A percentile compares a stretch with the other conserved stretches of the same genome.
Conservation (phyloP, 1,139 yeast species). For the Geotrichum fermentans region DNA sequence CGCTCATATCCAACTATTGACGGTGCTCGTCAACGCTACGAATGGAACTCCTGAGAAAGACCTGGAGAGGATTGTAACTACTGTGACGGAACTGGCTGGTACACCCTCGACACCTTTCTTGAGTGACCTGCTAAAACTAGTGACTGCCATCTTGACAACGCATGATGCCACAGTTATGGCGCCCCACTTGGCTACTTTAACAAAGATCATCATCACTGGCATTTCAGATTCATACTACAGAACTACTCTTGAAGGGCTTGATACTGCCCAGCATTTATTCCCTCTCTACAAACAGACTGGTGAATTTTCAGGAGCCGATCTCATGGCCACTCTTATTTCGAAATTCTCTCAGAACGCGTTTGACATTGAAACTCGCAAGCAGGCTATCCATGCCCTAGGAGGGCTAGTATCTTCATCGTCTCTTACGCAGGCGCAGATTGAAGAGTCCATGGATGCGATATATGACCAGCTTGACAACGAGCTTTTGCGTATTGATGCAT, state of each 20-base stretch:
- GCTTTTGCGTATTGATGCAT: constrained; percentile 30
- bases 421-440: constrained; percentile 19
- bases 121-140: constrained; percentile 26
- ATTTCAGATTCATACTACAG: constrained; percentile 47
- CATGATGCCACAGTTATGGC: constrained; percentile 21
- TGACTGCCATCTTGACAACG: constrained; percentile 22
- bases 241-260: constrained; percentile 49
- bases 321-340: constrained; percentile 34
- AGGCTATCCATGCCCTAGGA: constrained; percentile 43
- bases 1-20: constrained; percentile 22
- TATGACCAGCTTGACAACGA: constrained; percentile 32
- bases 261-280: constrained; percentile 28
- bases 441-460: constrained; percentile 25
- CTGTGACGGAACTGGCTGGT: constrained; percentile 17
- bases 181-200: constrained; percentile 32
- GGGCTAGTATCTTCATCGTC: constrained; percentile 30
- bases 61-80: constrained; percentile 16
- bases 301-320: constrained; percentile 8
- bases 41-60: constrained; percentile 20
- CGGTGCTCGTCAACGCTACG: constrained; percentile 21
- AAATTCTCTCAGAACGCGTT: constrained; percentile 43
- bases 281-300: constrained; percentile 8
- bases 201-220: constrained; percentile 44
- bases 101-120: constrained; percentile 12
- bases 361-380: constrained; percentile 51